Conservation (phyloP, 108 stramenopile genomes). For the Bacterosira constricta region DNA sequence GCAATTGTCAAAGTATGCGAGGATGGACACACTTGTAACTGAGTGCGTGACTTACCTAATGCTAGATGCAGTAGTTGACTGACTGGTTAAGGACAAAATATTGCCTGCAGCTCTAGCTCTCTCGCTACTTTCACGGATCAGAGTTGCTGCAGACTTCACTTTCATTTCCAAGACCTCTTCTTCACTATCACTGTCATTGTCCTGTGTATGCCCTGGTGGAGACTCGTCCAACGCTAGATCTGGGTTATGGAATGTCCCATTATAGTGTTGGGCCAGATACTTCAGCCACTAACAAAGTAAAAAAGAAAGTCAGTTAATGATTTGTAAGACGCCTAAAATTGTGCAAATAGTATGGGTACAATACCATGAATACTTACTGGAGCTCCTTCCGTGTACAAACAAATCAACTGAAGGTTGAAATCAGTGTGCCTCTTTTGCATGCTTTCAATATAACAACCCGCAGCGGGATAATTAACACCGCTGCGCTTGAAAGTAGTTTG, state of each 20-base stretch:
- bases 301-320: no score
- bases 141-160: not conserved
- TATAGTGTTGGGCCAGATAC: not conserved
- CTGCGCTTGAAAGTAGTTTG: not conserved
- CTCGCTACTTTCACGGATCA: not conserved
- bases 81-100: not conserved
- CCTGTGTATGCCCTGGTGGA: not conserved
- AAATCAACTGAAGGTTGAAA: slow-evolving; percentile 6
- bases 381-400: not conserved
- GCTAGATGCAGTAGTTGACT: not conserved
- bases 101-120: not conserved
- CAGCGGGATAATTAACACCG: not conserved
- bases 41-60: no score
- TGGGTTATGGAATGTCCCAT: not conserved
- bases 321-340: no score
- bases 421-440: not conserved
- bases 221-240: slow-evolving; percentile 4
- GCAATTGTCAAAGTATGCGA: no score
- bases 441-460: slow-evolving; percentile 3
- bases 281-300: not conserved
- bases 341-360: not conserved
- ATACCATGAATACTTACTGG: not conserved
- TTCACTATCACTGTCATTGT: not conserved
- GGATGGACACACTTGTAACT: no score
- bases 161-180: not conserved